Conservation (phyloP, 139 green algal species). For the Tetradesmus obliquus region DNA sequence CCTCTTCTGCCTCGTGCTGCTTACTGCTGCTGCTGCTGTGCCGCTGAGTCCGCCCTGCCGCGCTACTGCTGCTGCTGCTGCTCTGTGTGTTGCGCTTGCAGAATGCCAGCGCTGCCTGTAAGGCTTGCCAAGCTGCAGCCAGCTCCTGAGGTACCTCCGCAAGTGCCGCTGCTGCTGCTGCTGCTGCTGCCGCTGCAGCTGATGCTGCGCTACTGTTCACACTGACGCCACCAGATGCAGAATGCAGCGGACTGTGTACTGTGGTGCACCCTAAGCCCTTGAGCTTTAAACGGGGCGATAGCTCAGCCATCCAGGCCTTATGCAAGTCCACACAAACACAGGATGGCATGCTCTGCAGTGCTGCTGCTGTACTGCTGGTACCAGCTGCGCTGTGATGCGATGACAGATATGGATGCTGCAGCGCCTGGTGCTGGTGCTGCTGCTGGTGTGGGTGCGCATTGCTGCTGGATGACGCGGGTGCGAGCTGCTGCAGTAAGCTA, state of each 20-base stretch:
- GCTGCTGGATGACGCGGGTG: background rate
- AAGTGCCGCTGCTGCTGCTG: background rate
- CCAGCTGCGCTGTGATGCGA: background rate
- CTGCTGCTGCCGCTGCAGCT: conserved; percentile 1
- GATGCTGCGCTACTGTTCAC: background rate
- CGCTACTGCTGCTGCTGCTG: conserved; percentile 19
- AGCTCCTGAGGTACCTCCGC: conserved; percentile 15
- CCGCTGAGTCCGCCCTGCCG: background rate
- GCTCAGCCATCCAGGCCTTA: conserved; percentile 27
- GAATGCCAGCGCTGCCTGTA: conserved; percentile 35
- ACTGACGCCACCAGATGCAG: background rate
- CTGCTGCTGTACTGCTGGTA: background rate
- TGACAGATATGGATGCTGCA: background rate
- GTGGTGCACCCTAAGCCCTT: background rate
- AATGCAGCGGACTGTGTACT: background rate
- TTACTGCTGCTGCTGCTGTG: background rate
- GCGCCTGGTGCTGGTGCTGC: background rate
- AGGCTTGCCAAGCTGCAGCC: conserved; percentile 9
- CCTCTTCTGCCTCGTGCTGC: background rate
- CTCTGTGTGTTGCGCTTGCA: conserved; percentile 20
- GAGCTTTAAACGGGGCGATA: conserved; percentile 14
- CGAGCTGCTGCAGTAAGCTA: conserved; percentile 17
- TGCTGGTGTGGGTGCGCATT: background rate
- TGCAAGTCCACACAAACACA: background rate
- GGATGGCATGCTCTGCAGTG: background rate